phyloP scores from a whole-genome alignment of 2,329 filamentous ascomycete species.

The Mollisiaceae sp. region DNA sequence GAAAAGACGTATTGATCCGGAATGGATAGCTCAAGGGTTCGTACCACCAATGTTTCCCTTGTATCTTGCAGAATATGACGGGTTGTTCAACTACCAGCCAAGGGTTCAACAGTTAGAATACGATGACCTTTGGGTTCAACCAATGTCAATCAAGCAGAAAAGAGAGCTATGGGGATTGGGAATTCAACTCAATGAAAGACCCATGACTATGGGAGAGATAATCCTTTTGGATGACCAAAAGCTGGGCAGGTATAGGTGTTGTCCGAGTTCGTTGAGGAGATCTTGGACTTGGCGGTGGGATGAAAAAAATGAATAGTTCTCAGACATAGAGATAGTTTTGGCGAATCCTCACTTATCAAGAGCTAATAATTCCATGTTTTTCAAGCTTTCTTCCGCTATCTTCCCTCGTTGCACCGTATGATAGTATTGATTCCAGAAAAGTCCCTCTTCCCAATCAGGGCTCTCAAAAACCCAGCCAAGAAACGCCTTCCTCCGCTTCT shows the following conservation, averaged over 20 bases:
- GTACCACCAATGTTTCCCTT: neutral
- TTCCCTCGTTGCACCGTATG: too few species aligned
- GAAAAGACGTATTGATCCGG: too few species aligned
- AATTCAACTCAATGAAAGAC: neutral
- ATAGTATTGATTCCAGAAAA: too few species aligned
- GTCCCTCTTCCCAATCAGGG: too few species aligned
- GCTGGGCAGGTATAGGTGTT: neutral
- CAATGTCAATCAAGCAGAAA: neutral
- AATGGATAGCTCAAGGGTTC: too few species aligned
- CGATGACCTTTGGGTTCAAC: neutral
- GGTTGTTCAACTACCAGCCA: too few species aligned
- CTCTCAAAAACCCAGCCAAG: too few species aligned
- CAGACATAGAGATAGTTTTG: neutral
- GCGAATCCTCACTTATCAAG: too few species aligned
- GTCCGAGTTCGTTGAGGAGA: neutral
- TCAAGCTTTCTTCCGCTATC: too few species aligned
- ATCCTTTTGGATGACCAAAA: neutral
- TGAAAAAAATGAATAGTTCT: neutral
- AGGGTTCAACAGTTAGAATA: neutral
- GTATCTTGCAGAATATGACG: neutral
- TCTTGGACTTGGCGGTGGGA: neutral
- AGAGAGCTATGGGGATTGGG: neutral
- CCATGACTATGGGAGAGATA: neutral
- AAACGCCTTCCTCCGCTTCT: too few species aligned
- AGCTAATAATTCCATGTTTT: too few species aligned